phyloP scores from a whole-genome alignment of 805 yeast species.

The Torulaspora delbrueckii region DNA sequence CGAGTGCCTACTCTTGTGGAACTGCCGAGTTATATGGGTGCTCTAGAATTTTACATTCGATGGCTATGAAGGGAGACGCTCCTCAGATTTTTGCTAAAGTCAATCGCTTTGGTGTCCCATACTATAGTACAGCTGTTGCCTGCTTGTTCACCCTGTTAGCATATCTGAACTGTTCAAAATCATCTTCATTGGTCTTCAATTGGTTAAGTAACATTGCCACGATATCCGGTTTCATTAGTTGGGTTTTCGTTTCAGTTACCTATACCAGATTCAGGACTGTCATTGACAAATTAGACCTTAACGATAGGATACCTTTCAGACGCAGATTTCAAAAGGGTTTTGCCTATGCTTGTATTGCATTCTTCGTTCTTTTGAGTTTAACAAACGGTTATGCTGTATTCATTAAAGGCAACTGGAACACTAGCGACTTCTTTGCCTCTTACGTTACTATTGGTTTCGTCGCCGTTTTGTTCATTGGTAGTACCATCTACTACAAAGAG shows the following conservation, averaged over 20 bases:
- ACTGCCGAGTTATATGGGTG: conserved; percentile 46
- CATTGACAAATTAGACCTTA: conserved; percentile 42
- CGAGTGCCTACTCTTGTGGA: conserved; percentile 40
- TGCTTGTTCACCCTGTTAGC: conserved; percentile 38
- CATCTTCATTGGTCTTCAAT: conserved; percentile 48
- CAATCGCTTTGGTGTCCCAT: conserved; percentile 50
- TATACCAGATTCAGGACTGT: conserved; percentile 58
- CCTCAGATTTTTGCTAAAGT: conserved; percentile 43
- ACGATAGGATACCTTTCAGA: conserved; percentile 50
- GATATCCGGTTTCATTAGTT: conserved; percentile 53
- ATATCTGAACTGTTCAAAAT: conserved; percentile 46
- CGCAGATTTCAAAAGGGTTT: conserved; percentile 52
- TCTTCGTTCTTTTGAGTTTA: conserved; percentile 45
- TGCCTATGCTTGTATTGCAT: conserved; percentile 45
- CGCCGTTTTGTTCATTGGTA: conserved; percentile 38
- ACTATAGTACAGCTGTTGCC: conserved; percentile 26
- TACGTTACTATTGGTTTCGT: conserved; percentile 48
- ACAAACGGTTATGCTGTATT: conserved; percentile 67
- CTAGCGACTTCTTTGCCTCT: conserved; percentile 56
- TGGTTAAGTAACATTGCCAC: conserved; percentile 61
- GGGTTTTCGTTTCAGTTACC: conserved; percentile 48
- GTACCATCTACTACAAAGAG: conserved; percentile 10
- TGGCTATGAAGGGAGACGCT: conserved; percentile 46
- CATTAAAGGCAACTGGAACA: conserved; percentile 41
- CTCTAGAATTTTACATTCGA: conserved; percentile 41